Conservation (phyloP, 768 basidiomycete species). For the Calocybe cyanea region DNA sequence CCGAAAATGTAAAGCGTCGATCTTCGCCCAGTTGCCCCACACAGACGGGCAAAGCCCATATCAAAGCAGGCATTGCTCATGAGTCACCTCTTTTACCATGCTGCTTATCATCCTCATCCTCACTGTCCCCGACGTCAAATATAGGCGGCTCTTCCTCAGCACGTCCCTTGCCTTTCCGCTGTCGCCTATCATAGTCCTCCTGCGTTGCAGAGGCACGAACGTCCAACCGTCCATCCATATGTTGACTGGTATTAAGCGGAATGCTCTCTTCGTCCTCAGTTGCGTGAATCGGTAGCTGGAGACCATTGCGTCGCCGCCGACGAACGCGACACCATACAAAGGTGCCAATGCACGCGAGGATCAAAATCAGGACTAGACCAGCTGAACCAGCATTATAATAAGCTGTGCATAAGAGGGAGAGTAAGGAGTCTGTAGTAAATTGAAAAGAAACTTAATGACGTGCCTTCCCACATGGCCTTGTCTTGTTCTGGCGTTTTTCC, state of each 20-base stretch:
- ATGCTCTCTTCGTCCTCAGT: constrained; percentile 59
- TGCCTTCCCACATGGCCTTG: constrained; percentile 90
- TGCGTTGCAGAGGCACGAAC: constrained; percentile 34
- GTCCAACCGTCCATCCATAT: constrained; percentile 43
- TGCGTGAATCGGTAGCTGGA: constrained; percentile 35
- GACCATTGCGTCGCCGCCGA: constrained; percentile 34
- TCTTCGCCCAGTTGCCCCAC: too few species aligned
- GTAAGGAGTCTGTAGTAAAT: constrained; percentile 1
- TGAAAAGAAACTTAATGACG: constrained; percentile 12
- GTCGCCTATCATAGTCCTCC: constrained; percentile 15
- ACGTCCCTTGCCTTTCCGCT: constrained; percentile 48
- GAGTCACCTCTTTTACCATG: not conserved
- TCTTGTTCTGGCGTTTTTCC: constrained; percentile 72
- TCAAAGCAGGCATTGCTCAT: too few species aligned
- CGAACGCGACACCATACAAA: constrained; percentile 80
- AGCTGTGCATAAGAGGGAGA: constrained; percentile 40
- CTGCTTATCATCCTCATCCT: constrained; percentile 40
- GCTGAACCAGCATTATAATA: constrained; percentile 94
- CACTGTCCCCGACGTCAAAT: constrained; percentile 58
- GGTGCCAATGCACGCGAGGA: constrained; percentile 60
- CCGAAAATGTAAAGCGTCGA: too few species aligned
- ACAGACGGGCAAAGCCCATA: too few species aligned
- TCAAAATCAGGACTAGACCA: constrained; percentile 74
- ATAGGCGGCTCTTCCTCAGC: constrained; percentile 38
- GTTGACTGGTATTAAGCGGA: constrained; percentile 50